phyloP scores from a whole-genome alignment of 495 filamentous ascomycete species.

The Xylaria cubensis region DNA sequence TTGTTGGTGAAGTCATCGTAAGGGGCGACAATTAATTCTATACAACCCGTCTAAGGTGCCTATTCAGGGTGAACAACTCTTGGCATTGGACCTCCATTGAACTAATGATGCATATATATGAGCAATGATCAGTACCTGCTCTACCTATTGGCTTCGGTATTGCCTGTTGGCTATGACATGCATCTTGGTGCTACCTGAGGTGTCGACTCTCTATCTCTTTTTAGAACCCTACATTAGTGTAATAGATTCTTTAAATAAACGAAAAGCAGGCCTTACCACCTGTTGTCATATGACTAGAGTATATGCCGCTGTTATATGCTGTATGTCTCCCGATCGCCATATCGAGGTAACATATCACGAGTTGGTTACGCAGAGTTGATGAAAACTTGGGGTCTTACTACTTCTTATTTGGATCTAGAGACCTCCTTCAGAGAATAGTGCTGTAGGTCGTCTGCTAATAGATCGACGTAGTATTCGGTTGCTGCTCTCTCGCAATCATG shows the following conservation, averaged over 20 bases:
- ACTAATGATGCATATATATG: constrained; percentile 8
- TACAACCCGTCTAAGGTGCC: not conserved
- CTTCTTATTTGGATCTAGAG: constrained; percentile 1
- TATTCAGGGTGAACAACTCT: not conserved
- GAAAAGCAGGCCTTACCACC: not conserved
- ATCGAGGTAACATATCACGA: not conserved
- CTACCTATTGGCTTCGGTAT: not conserved
- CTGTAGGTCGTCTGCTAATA: not conserved
- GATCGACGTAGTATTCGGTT: not conserved
- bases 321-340: not conserved
- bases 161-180: constrained; percentile 9
- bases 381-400: not conserved
- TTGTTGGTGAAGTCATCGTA: constrained; percentile 10
- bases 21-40: constrained; percentile 14
- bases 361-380: not conserved
- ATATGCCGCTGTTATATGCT: not conserved
- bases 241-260: constrained; percentile 22
- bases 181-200: not conserved
- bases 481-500: constrained; percentile 1
- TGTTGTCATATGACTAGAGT: constrained; percentile 2
- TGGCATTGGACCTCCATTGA: constrained; percentile 2
- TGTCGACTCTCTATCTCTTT: constrained; percentile 6
- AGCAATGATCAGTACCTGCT: constrained; percentile 2
- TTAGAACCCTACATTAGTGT: constrained; percentile 8
- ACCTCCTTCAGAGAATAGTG: not conserved